phyloP scores from a whole-genome alignment of 768 basidiomycete species.

The Lentinus brumalis region DNA sequence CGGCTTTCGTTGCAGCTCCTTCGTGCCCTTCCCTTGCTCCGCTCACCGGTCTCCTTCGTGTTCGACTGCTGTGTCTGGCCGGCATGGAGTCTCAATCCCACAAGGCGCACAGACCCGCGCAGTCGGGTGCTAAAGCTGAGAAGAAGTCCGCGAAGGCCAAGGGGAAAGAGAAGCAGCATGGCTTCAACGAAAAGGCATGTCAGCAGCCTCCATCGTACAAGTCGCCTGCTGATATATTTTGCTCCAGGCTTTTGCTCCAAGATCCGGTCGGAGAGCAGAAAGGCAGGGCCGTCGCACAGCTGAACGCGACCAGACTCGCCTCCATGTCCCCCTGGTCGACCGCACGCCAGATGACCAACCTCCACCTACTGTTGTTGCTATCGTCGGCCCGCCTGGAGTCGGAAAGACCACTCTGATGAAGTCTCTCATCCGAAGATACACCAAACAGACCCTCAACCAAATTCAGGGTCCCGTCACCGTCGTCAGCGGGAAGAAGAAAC shows the following conservation, averaged over 20 bases:
- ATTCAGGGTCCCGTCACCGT: constrained; percentile 94
- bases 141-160: constrained; percentile 66
- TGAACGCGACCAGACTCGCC: constrained; percentile 90
- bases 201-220: constrained; percentile 5
- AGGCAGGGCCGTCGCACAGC: constrained; percentile 87
- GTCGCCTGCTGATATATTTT: constrained; percentile 3
- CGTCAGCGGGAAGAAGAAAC: constrained; percentile 87
- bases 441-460: constrained; percentile 90
- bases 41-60: neutral
- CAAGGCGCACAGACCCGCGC: constrained; percentile 79
- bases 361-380: constrained; percentile 91
- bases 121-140: constrained; percentile 70
- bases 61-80: neutral
- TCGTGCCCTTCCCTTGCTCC: neutral
- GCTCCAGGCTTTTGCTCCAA: constrained; percentile 85
- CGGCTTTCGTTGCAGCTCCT: neutral
- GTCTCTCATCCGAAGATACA: constrained; percentile 86
- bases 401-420: constrained; percentile 95
- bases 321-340: constrained; percentile 96
- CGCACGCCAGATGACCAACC: constrained; percentile 90
- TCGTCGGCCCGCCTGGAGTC: constrained; percentile 96
- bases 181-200: constrained; percentile 88
- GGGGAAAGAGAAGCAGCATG: constrained; percentile 69
- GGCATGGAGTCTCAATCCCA: constrained; percentile 76
- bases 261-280: constrained; percentile 88